Evolutionary conservation across 345 rosid species (phyloP).

Genomic region (Crucihimalaya himalaica): DNA sequence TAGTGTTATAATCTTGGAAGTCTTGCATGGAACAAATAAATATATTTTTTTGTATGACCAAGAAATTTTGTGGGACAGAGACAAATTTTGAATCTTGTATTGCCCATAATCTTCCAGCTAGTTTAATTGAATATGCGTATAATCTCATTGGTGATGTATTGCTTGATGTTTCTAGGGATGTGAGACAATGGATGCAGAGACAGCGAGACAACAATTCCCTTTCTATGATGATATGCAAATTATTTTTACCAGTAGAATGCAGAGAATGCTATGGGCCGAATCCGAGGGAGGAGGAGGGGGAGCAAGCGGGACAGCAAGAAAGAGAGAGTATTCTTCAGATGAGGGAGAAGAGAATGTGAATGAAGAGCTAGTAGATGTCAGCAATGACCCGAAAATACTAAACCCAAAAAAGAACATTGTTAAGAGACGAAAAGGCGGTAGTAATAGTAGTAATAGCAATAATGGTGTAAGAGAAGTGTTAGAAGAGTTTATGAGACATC

Average conservation of each 20-base stretch:
- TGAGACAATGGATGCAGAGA: constrained; percentile 77
- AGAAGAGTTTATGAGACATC: constrained; percentile 86
- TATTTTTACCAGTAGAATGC: constrained; percentile 67
- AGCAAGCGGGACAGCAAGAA: constrained; percentile 45
- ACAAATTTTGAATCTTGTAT: neutral
- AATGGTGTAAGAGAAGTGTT: constrained; percentile 58
- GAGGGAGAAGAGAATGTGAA: constrained; percentile 69
- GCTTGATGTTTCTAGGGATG: constrained; percentile 57
- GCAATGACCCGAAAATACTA: constrained; percentile 14
- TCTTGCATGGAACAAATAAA: constrained; percentile 28
- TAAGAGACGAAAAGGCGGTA: constrained; percentile 61
- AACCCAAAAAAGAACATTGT: constrained; percentile 33
- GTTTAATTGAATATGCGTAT: neutral
- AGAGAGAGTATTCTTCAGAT: constrained; percentile 58
- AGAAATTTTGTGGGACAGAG: neutral
- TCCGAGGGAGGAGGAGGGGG: constrained; percentile 69
- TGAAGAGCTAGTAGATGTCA: constrained; percentile 34
- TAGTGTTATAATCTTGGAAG: neutral
- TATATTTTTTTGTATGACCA: neutral
- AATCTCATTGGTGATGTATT: constrained; percentile 8
- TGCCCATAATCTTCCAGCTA: neutral
- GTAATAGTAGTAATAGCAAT: constrained; percentile 3
- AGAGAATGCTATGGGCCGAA: constrained; percentile 74
- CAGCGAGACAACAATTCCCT: constrained; percentile 79
- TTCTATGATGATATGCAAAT: constrained; percentile 75